Evolutionary conservation across 805 yeast genomes (phyloP).

Genomic region (Metschnikowia shivogae): DNA sequence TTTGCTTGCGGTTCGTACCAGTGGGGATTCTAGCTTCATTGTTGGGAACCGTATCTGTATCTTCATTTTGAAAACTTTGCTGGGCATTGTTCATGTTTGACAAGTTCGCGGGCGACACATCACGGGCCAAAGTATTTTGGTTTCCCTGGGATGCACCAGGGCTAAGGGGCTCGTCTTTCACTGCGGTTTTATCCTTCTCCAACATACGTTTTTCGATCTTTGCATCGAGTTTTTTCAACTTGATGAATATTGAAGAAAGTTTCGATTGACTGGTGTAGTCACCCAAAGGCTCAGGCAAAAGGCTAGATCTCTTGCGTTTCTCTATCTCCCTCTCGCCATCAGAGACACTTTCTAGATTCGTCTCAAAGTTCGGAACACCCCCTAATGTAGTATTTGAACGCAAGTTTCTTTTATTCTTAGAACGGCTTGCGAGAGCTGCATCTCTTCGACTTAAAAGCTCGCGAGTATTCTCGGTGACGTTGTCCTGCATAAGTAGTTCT

Average conservation of each 20-base stretch:
- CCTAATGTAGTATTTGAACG: constrained; percentile 13
- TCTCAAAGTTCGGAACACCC: constrained; percentile 10
- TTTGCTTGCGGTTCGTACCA: too few species aligned
- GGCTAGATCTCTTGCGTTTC: constrained; percentile 9
- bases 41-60: too few species aligned
- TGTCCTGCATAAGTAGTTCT: constrained; percentile 3
- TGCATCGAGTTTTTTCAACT: constrained; percentile 22
- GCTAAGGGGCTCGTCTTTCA: constrained; percentile 8
- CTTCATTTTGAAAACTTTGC: neutral
- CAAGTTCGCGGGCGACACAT: too few species aligned
- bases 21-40: too few species aligned
- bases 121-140: neutral
- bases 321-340: constrained; percentile 9
- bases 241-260: constrained; percentile 18
- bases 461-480: constrained; percentile 7
- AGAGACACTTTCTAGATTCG: constrained; percentile 8
- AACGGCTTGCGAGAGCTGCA: constrained; percentile 10
- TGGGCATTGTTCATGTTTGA: too few species aligned
- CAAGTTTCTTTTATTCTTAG: constrained; percentile 8
- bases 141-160: neutral
- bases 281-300: constrained; percentile 14
- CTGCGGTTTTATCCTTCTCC: neutral
- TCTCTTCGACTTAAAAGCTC: constrained; percentile 12
- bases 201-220: constrained; percentile 9
- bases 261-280: constrained; percentile 17